A percentile compares a stretch with the other conserved stretches of the same genome.
Evolutionary conservation across 2,329 filamentous ascomycete genomes (phyloP).

Genomic region (Talaromyces marneffei): DNA sequence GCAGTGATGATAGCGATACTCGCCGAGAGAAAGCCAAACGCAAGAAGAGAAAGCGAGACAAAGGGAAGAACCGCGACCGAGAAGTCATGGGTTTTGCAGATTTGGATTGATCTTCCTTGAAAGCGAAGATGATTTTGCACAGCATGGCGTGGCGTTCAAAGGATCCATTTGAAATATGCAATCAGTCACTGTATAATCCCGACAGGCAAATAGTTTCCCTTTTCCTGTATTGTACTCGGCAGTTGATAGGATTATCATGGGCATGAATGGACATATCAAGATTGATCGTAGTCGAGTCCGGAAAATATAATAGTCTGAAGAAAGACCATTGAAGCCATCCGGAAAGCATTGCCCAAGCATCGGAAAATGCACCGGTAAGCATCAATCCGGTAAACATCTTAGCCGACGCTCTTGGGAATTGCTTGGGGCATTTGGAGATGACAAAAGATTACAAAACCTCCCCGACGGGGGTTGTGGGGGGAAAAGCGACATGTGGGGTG

Average conservation of each 20-base stretch:
- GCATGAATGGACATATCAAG: not conserved
- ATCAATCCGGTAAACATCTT: not conserved
- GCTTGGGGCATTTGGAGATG: not conserved
- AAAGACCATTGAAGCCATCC: not conserved
- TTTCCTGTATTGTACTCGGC: not conserved
- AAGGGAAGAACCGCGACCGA: conserved; percentile 38
- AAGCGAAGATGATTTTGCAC: not conserved
- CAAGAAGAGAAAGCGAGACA: conserved; percentile 43
- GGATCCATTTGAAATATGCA: not conserved
- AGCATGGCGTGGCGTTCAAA: conserved; percentile 10
- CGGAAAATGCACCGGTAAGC: not conserved
- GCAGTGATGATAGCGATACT: conserved; percentile 42
- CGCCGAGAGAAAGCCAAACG: conserved; percentile 41
- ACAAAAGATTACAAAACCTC: conserved; percentile 3
- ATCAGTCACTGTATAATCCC: not conserved
- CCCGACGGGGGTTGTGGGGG: not conserved
- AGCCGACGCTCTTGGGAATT: not conserved
- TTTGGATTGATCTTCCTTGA: conserved; percentile 30
- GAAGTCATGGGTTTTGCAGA: conserved; percentile 41
- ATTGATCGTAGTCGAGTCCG: not conserved
- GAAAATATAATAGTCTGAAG: not conserved
- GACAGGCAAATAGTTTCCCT: not conserved
- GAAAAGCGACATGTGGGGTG: not conserved
- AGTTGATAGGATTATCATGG: not conserved
- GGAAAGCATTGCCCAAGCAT: not conserved